A percentile compares a stretch with the other conserved stretches of the same genome.
Evolutionary conservation across 495 filamentous ascomycete genomes (phyloP).

Genomic region (Melanomma pulvis-pyrius): DNA sequence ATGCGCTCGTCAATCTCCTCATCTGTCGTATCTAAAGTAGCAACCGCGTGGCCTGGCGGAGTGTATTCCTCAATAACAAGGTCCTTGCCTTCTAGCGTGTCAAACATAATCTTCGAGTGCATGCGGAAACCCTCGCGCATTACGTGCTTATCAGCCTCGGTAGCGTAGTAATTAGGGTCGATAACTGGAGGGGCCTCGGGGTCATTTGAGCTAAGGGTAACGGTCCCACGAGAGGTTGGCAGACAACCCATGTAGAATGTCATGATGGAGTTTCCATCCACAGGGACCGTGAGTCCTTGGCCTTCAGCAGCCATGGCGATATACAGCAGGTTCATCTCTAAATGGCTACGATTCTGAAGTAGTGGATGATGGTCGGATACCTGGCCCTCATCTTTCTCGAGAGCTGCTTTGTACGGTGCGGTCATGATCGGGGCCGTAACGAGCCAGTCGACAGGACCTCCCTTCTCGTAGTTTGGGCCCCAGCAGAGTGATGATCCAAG

Average conservation of each 20-base stretch:
- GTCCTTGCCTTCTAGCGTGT: conserved; percentile 31
- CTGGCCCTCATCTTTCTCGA: conserved; percentile 25
- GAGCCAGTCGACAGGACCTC: conserved; percentile 30
- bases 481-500: conserved; percentile 18
- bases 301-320: conserved; percentile 14
- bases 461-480: conserved; percentile 26
- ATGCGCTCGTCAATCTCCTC: conserved; percentile 26
- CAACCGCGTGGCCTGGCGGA: background rate
- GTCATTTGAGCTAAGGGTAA: conserved; percentile 59
- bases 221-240: conserved; percentile 53
- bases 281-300: conserved; percentile 20
- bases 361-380: conserved; percentile 17
- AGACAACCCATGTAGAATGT: conserved; percentile 37
- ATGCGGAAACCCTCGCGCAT: conserved; percentile 24
- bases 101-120: conserved; percentile 13
- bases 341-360: conserved; percentile 19
- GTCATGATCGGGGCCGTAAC: conserved; percentile 16
- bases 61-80: conserved; percentile 7
- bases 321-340: conserved; percentile 27
- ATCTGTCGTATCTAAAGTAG: conserved; percentile 20
- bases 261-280: conserved; percentile 40
- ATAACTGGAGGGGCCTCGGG: conserved; percentile 58
- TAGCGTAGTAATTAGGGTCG: conserved; percentile 52
- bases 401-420: conserved; percentile 10
- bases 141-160: conserved; percentile 26